Conservation (phyloP, 2,329 filamentous ascomycete genomes). For the Botrytis pseudocinerea region DNA sequence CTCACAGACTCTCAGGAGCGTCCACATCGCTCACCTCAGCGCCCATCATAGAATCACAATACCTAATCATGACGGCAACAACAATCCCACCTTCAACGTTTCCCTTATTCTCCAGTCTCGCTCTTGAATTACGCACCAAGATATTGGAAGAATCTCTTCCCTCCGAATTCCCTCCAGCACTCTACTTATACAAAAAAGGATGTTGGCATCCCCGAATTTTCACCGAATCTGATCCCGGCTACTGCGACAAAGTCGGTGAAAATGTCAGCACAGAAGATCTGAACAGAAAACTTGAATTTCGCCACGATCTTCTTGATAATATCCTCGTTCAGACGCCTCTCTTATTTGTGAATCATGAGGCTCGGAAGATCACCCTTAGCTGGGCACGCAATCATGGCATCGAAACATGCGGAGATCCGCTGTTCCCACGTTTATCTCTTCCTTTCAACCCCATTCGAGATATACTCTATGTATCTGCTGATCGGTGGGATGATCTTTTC, state of each 20-base stretch:
- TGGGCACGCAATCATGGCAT: background rate
- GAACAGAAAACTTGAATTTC: background rate
- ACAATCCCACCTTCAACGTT: background rate
- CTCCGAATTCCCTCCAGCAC: background rate
- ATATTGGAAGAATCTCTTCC: slow-evolving; percentile 3
- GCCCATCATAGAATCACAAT: background rate
- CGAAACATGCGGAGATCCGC: background rate
- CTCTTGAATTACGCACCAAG: background rate
- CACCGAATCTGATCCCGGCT: background rate
- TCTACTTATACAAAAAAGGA: background rate
- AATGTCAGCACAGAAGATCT: background rate
- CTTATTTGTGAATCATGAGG: background rate
- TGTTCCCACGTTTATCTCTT: background rate
- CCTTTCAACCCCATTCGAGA: background rate
- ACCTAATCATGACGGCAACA: background rate
- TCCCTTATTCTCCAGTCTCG: background rate
- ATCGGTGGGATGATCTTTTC: background rate
- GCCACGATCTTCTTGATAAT: background rate
- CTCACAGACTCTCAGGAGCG: too few relatives aligned
- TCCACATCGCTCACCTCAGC: background rate
- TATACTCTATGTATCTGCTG: background rate
- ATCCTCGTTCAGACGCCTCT: background rate
- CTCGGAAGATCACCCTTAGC: background rate
- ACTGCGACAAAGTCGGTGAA: background rate
- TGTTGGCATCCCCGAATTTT: slow-evolving; percentile 1